Evolutionary conservation across 2,329 filamentous ascomycete genomes (phyloP), one percentile per base, ranked within the genome.

Genomic region (Pleoardoris graminearum): DNA sequence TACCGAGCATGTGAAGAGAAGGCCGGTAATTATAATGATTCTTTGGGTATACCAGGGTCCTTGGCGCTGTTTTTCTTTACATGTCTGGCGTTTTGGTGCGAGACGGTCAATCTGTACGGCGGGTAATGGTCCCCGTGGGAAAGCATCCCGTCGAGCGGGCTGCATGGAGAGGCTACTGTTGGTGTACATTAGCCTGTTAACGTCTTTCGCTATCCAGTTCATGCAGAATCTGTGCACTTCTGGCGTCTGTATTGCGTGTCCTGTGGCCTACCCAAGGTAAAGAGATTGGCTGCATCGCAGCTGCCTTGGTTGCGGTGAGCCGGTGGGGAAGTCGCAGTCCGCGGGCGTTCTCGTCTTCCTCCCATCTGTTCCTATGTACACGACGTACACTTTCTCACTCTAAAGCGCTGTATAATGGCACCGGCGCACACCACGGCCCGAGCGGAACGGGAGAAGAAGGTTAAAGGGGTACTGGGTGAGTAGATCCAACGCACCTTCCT

Each of bases 401-500:
- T n/a, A n/a, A n/a, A n/a, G 33, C 36, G 17, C 27, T 19, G 22
- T 10, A 23, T 12, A 7, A 74, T 74, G 70, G 61, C 65, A 11
- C 62, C 62, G 4, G 14, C 51, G 1, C 58, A 58, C 17, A 39
- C 61, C 11, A 35, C 61, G 53, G 60, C 61, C 21, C 67, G 59
- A 29, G 7, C 51, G 7, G 72, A 74, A 56, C 70, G 70, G 12
- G 72, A 75, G 32, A 73, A 65, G 55, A 72, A 69, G 52, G 50
- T 74, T 4, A 70, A 65, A 19, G 39, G 57, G 1, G 55, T 74
- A 12, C 61, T 73, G 4, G 32, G 72, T 74, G 36, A 51, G 66
- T 59, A 23, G 11, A 25, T 14, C 21, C 14, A 27, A 19, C 29
- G 42, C 36, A 8, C 39, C 35, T 46, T 42, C 37, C 30, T 17